Percentiles rank a stretch among this genome's conserved stretches.
Conservation (phyloP, 192 early-diverging fungal species). For the Paraglomus occultum region DNA sequence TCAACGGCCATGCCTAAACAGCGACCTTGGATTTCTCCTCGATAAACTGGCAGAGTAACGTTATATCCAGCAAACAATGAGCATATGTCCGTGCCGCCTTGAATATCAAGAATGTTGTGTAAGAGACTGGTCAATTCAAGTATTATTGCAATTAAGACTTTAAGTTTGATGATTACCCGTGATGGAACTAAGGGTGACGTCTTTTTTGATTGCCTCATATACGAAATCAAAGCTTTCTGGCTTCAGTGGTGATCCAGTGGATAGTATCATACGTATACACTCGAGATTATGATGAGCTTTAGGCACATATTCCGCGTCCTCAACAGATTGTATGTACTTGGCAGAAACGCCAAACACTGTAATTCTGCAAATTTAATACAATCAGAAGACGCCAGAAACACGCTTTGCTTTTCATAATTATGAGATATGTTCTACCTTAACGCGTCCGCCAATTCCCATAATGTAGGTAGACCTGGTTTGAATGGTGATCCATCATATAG, state of each 20-base stretch:
- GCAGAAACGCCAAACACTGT: slow-evolving; percentile 93
- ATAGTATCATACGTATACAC: slow-evolving; percentile 76
- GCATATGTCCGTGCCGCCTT: slow-evolving; percentile 94
- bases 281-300: slow-evolving; percentile 58
- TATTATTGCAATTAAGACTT: no score
- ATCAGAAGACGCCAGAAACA: slow-evolving; percentile 5
- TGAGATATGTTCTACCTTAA: slow-evolving; percentile 38
- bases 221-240: slow-evolving; percentile 93
- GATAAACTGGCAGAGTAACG: slow-evolving; percentile 83
- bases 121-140: background rate
- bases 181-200: slow-evolving; percentile 89
- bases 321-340: slow-evolving; percentile 89
- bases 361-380: slow-evolving; percentile 45
- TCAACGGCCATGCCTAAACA: slow-evolving; percentile 94
- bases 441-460: slow-evolving; percentile 81
- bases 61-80: slow-evolving; percentile 95
- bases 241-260: slow-evolving; percentile 92
- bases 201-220: slow-evolving; percentile 78
- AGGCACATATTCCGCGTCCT: slow-evolving; percentile 72
- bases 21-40: slow-evolving; percentile 92
- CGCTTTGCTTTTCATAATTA: background rate
- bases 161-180: slow-evolving; percentile 45
- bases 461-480: slow-evolving; percentile 66
- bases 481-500: slow-evolving; percentile 95
- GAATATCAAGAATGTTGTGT: background rate